phyloP scores from a whole-genome alignment of 352 stramenopile species.

The Phytophthora vignae region DNA sequence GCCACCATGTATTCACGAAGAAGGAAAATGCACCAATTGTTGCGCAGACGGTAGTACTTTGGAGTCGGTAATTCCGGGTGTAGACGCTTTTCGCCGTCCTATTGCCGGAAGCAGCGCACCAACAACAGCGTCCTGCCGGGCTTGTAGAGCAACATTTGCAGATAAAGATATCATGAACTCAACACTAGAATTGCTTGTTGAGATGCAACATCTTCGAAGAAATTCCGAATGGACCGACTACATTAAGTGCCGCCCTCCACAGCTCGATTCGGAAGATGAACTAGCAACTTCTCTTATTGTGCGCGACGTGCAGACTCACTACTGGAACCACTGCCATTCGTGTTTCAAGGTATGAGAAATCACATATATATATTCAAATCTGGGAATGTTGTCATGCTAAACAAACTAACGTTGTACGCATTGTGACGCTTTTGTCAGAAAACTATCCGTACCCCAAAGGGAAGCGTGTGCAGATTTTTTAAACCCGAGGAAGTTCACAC shows the following conservation, averaged over 20 bases:
- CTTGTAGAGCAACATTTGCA: neutral
- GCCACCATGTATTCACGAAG: neutral
- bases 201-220: neutral
- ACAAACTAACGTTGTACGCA: too few relatives aligned
- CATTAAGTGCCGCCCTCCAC: slow-evolving; percentile 8
- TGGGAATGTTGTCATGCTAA: too few relatives aligned
- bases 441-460: too few relatives aligned
- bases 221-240: slow-evolving; percentile 1
- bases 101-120: neutral
- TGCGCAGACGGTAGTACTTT: neutral
- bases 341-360: slow-evolving; percentile 22
- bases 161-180: slow-evolving; percentile 19
- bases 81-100: slow-evolving; percentile 17
- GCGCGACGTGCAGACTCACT: slow-evolving; percentile 23
- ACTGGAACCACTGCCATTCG: slow-evolving; percentile 24
- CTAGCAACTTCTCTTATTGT: neutral
- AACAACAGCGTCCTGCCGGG: neutral
- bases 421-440: too few relatives aligned
- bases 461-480: too few relatives aligned
- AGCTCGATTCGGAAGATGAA: neutral
- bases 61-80: neutral
- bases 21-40: neutral
- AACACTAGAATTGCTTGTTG: neutral
- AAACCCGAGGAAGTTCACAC: too few relatives aligned
- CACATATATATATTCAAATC: too few relatives aligned